phyloP scores from a whole-genome alignment of 1,284 basidiomycete species.

The Boletus sp. region DNA sequence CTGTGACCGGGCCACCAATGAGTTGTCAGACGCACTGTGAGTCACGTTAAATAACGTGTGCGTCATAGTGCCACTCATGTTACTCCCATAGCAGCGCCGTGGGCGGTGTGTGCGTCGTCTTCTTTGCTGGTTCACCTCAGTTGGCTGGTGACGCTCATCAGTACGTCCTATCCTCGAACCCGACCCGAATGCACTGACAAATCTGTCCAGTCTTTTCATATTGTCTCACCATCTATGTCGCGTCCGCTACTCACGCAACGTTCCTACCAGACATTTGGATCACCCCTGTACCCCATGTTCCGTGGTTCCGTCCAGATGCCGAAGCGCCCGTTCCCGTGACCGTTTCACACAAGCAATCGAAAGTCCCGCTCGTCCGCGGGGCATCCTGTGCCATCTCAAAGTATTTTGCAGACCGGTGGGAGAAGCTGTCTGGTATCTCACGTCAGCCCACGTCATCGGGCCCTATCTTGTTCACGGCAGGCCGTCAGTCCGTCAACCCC shows the following conservation, averaged over 20 bases:
- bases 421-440: conserved; percentile 22
- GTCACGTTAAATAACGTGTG: conserved; percentile 17
- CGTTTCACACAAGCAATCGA: conserved; percentile 9
- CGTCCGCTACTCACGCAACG: conserved; percentile 41
- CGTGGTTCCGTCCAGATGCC: conserved; percentile 49
- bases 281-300: conserved; percentile 44
- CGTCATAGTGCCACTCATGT: conserved; percentile 1
- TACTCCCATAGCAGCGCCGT: conserved; percentile 31
- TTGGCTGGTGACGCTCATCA: conserved; percentile 50
- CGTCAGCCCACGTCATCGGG: conserved; percentile 15
- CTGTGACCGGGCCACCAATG: conserved; percentile 38
- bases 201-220: conserved; percentile 47
- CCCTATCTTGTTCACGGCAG: conserved; percentile 17
- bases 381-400: conserved; percentile 26
- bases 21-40: conserved; percentile 39
- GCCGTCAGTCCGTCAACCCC: conserved; percentile 23
- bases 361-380: conserved; percentile 7
- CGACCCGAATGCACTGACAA: conserved; percentile 6
- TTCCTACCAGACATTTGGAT: conserved; percentile 48
- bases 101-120: conserved; percentile 50
- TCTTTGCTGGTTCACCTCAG: conserved; percentile 48
- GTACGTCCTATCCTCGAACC: conserved; percentile 36
- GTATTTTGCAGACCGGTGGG: conserved; percentile 33
- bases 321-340: conserved; percentile 5
- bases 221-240: conserved; percentile 48